phyloP scores from a whole-genome alignment of 345 rosid species.

The Salix arbutifolia region DNA sequence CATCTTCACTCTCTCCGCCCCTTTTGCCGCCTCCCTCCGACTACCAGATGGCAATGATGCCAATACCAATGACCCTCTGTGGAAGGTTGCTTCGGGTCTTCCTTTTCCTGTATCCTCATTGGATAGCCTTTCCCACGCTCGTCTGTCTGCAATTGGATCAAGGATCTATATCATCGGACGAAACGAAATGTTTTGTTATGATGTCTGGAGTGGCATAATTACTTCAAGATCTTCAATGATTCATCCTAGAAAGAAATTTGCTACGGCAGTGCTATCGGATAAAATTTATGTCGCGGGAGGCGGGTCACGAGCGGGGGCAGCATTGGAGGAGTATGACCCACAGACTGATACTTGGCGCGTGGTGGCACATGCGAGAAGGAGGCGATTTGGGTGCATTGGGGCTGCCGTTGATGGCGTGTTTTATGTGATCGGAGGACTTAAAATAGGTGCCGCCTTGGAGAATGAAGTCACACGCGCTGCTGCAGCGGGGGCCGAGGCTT shows the following conservation, averaged over 20 bases:
- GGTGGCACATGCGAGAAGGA: constrained; percentile 50
- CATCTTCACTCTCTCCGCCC: constrained; percentile 54
- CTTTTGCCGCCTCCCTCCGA: constrained; percentile 48
- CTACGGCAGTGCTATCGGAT: constrained; percentile 51
- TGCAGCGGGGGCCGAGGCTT: constrained; percentile 45
- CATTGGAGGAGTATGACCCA: constrained; percentile 87
- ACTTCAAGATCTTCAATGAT: constrained; percentile 46
- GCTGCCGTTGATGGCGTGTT: constrained; percentile 72
- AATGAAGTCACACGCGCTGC: constrained; percentile 35
- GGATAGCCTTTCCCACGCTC: constrained; percentile 43
- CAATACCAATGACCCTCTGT: not conserved
- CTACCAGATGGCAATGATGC: constrained; percentile 6
- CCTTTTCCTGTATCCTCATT: constrained; percentile 15
- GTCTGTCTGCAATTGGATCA: constrained; percentile 63
- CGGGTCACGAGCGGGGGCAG: constrained; percentile 35
- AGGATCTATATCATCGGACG: constrained; percentile 53
- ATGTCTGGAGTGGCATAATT: constrained; percentile 53
- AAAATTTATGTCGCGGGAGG: constrained; percentile 84
- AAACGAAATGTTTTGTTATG: constrained; percentile 49
- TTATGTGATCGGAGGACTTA: constrained; percentile 84
- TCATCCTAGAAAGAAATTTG: constrained; percentile 67
- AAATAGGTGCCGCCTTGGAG: constrained; percentile 41
- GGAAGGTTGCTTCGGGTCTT: constrained; percentile 36
- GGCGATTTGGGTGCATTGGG: constrained; percentile 79
- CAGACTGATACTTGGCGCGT: constrained; percentile 56